Evolutionary conservation across 2,329 filamentous ascomycete species (phyloP).

Genomic region (Teratosphaeria destructans): DNA sequence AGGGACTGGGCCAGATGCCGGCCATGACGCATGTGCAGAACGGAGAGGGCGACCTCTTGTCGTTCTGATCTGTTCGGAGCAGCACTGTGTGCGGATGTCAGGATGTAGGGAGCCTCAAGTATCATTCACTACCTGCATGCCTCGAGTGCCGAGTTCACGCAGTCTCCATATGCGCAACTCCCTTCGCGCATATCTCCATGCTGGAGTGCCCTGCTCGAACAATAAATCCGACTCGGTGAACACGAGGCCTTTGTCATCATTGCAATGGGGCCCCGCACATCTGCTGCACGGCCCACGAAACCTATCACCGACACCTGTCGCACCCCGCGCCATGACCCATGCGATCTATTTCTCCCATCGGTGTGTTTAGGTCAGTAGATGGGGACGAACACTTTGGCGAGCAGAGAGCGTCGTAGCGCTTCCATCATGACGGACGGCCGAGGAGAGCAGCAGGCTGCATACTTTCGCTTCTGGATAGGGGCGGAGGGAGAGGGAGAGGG

Average conservation of each 20-base stretch:
- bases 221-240: slow-evolving; percentile 49
- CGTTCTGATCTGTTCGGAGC: slow-evolving; percentile 13
- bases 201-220: slow-evolving; percentile 33
- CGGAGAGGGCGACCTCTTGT: slow-evolving; percentile 27
- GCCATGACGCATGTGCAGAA: slow-evolving; percentile 53
- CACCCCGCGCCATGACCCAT: no score
- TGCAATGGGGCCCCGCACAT: no score
- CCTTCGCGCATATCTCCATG: slow-evolving; percentile 29
- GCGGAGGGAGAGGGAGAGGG: slow-evolving; percentile 23
- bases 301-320: not conserved
- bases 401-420: slow-evolving; percentile 28
- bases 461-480: slow-evolving; percentile 27
- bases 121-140: not conserved
- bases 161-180: not conserved
- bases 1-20: slow-evolving; percentile 64
- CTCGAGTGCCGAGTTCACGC: not conserved
- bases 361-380: no score
- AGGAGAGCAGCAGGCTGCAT: slow-evolving; percentile 29
- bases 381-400: not conserved
- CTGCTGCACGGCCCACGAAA: slow-evolving; percentile 32
- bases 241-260: slow-evolving; percentile 24
- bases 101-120: not conserved
- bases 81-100: not conserved
- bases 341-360: no score
- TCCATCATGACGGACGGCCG: slow-evolving; percentile 30